Conservation (phyloP, 805 yeast species). For the Soucietia sequanensis region DNA sequence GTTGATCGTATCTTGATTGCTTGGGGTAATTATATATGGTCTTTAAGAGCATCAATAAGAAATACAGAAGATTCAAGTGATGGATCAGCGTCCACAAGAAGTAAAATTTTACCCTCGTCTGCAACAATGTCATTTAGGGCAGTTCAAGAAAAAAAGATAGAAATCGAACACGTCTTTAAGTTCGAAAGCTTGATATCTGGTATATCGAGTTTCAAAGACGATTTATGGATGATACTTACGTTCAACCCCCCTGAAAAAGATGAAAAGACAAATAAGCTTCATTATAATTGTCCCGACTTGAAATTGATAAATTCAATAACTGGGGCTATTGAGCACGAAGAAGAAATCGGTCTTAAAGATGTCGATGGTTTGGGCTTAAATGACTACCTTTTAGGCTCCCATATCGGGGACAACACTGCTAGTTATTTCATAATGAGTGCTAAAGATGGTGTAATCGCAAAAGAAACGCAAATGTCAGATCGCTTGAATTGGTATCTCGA, state of each 20-base stretch:
- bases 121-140: conserved; percentile 55
- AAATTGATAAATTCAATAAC: conserved; percentile 61
- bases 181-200: conserved; percentile 67
- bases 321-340: conserved; percentile 75
- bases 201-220: conserved; percentile 70
- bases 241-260: conserved; percentile 41
- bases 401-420: conserved; percentile 36
- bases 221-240: conserved; percentile 60
- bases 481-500: conserved; percentile 70
- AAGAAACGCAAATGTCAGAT: conserved; percentile 68
- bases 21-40: conserved; percentile 83
- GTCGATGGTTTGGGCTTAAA: conserved; percentile 65
- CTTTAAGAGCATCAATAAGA: conserved; percentile 45
- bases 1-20: conserved; percentile 68
- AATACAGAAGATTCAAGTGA: conserved; percentile 11
- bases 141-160: conserved; percentile 41
- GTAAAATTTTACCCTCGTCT: conserved; percentile 48
- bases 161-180: conserved; percentile 47
- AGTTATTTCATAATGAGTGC: conserved; percentile 75
- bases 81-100: conserved; percentile 23
- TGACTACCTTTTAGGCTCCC: conserved; percentile 70
- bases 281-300: conserved; percentile 65
- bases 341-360: conserved; percentile 67
- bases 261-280: conserved; percentile 14
- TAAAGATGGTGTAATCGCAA: conserved; percentile 74